Evolutionary conservation across 2,329 filamentous ascomycete species (phyloP), one percentile per base, ranked within the genome.

Genomic region (Aspergillus neoniger): DNA sequence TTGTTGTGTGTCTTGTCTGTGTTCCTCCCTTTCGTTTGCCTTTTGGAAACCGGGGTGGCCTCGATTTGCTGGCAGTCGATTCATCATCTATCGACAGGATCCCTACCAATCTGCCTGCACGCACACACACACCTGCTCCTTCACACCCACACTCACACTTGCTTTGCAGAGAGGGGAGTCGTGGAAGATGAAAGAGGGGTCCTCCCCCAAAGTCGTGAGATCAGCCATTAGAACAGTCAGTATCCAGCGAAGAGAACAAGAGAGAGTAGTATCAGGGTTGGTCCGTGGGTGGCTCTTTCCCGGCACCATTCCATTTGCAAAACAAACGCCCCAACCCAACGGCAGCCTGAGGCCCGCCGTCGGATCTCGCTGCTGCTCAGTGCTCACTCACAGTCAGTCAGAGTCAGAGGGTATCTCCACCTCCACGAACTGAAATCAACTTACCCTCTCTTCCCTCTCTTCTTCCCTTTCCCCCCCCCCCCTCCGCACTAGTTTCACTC

Each of bases 291-390:
- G 38, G 15, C 52, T 25, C 52, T 55, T 55, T 38, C 48, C 43
- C 30, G 44, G 38, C 47, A 48, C 50, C 57, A 59, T 59, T 49
- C 21, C 44, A 36, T 36, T 36, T 36, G 32, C 50, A 48, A 63
- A 58, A 59, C 32, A 36, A 36, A 32, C 30, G 32, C 59, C 63
- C 64, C 64, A 48, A 56, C 50, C 57, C 49, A 53, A 55, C 52
- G 53, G 62, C 63, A 61, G 66, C 65, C 62, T 67, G 62, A 67
- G 65, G 62, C 61, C 60, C 21, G 30, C 43, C 43, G 28, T n/a
- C 52, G 39, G 47, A n/a, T 36, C 49, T 59, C 25, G 48, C 38
- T 43, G 39, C 10, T 30, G 49, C 56, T 49, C 41, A 39, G 52
- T 36, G 28, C 49, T 44, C 25, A 28, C 49, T 44, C 44, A 51